Evolutionary conservation across 2,329 filamentous ascomycete species (phyloP).

Genomic region (Paracoccidioides lutzii): DNA sequence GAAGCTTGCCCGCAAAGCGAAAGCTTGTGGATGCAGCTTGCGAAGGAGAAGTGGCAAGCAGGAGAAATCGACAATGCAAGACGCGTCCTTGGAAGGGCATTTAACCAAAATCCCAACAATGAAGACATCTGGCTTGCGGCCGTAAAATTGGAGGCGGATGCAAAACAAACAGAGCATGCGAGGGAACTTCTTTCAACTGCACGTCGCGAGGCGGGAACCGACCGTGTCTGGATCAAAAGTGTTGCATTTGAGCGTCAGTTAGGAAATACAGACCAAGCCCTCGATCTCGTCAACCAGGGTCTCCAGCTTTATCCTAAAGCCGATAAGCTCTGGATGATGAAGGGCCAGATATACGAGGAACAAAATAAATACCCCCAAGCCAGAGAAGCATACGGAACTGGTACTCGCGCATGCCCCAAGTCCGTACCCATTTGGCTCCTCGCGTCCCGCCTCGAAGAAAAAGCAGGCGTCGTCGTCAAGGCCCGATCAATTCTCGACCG

Average conservation of each 20-base stretch:
- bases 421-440: slow-evolving; percentile 84
- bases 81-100: slow-evolving; percentile 72
- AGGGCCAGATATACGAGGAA: slow-evolving; percentile 91
- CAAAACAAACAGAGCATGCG: slow-evolving; percentile 67
- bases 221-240: slow-evolving; percentile 94
- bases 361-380: slow-evolving; percentile 69
- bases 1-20: slow-evolving; percentile 87
- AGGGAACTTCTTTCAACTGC: slow-evolving; percentile 70
- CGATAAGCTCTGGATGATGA: slow-evolving; percentile 95
- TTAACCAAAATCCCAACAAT: slow-evolving; percentile 90
- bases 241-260: slow-evolving; percentile 84
- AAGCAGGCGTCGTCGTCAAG: slow-evolving; percentile 69
- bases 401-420: slow-evolving; percentile 72
- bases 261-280: slow-evolving; percentile 62
- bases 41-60: slow-evolving; percentile 84
- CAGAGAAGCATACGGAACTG: slow-evolving; percentile 76
- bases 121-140: slow-evolving; percentile 97
- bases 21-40: slow-evolving; percentile 89
- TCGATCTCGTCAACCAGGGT: slow-evolving; percentile 78
- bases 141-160: slow-evolving; percentile 91
- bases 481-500: slow-evolving; percentile 88
- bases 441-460: slow-evolving; percentile 77
- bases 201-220: slow-evolving; percentile 78
- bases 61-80: slow-evolving; percentile 80
- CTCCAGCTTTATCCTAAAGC: slow-evolving; percentile 74